Evolutionary conservation across 192 early-diverging fungal species (phyloP), one percentile per base, ranked within the genome.

Genomic region (Linderina pennispora): DNA sequence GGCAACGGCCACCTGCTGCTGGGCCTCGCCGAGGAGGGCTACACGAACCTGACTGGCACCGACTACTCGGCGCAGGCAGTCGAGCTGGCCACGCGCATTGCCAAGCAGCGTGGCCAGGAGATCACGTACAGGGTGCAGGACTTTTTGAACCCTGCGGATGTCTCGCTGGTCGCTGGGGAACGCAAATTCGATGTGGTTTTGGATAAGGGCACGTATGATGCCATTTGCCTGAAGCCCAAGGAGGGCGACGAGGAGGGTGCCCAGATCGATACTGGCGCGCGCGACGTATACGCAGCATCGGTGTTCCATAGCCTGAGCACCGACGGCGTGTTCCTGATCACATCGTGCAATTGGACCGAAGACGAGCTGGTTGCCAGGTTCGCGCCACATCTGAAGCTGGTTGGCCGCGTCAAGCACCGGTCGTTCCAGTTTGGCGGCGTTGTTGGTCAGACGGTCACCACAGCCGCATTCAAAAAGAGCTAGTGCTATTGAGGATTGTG

Each of bases 181-280:
- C 44, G 21, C 0, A 46, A 44, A 31, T 72, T 75, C 37, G 79
- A 81, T 35, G 57, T 89, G 9, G 78, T 88, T 38, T 45, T 97
- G 46, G 93, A 97, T 60, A 97, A 97, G 62, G 93, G 93, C 38
- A 94, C 93, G 0, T 92, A 87, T 51, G 93, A 97, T 62, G 93
- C 93, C 3, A 94, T 97, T 23, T 81, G 83, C 40, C 65, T 97
- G 8, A 66, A 76, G 51, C 70, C 80, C 18, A 70, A 64, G 15
- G 57, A 63, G 23, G 38, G 45, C 25, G 56, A 60, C 57, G 55
- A 53, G 64, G 55, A 38, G 41, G 14, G 31, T 24, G 54, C 56
- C 7, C 50, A 69, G 14, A 60, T 68, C 40, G 86, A 63, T 47
- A 78, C 31, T 60, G 56, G 23, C 53, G 80, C 44, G 20, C 55